Evolutionary conservation across 2,329 filamentous ascomycete genomes (phyloP), one percentile per base, ranked within the genome.

Genomic region (Colletotrichum cereale): DNA sequence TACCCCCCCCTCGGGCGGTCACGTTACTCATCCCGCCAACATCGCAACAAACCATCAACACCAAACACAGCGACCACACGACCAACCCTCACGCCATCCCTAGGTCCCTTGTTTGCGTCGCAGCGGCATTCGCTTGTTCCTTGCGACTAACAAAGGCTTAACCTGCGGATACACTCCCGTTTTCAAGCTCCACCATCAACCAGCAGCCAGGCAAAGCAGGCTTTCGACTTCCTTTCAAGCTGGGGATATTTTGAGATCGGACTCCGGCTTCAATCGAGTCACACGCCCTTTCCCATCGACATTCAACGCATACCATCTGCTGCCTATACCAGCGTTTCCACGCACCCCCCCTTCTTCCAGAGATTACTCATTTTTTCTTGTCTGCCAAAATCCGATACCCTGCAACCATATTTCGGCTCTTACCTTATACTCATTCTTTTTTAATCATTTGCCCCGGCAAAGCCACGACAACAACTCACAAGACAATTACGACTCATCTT

Each of bases 101-200:
- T 75, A 66, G 29, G 29, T 38, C 77, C 79, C 60, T 64, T 34
- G 68, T 67, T 63, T 50, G 21, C 55, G 50, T 57, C 80, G 81
- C 82, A 83, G 84, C 83, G 84, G 82, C 84, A 86, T 86, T 86
- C 78, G 84, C 82, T 86, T 86, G 85, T 81, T 82, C 84, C 84
- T 82, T 85, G 82, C 82, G 83, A 81, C 76, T 73, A 75, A 73
- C 73, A 67, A 36, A 73, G 61, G 42, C 47, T 42, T n/a, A 16
- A 36, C 57, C 62, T 63, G 31, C 66, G 57, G 56, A 62, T 71
- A 56, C 53, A 40, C 57, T 67, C 57, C 57, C 56, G 26, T 62
- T 67, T 67, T 42, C 47, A 31, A 67, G 40, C 64, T 57, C 68
- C 61, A 67, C 52, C 47, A 53, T 7, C 60, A 62, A 62, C 24